A percentile compares a stretch with the other conserved stretches of the same genome.
Conservation (phyloP, 768 basidiomycete species). For the Melanogaster broomeanus region DNA sequence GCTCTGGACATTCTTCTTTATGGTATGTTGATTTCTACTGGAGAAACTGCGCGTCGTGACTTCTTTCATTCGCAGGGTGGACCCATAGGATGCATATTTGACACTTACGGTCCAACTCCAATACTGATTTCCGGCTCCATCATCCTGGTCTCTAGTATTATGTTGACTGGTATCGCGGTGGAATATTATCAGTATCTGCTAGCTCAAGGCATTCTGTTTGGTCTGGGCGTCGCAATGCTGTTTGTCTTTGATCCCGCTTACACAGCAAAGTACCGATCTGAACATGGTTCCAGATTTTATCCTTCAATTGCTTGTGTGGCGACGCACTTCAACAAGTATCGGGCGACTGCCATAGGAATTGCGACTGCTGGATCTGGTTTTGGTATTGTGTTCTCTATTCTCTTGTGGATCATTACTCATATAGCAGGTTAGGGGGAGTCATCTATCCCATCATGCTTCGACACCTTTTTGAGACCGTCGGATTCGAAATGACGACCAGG, state of each 20-base stretch:
- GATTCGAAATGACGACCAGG: slow-evolving; percentile 66
- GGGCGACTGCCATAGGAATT: slow-evolving; percentile 73
- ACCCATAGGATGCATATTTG: slow-evolving; percentile 60
- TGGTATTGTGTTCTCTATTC: slow-evolving; percentile 38
- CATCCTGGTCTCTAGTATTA: slow-evolving; percentile 50
- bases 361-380: slow-evolving; percentile 69
- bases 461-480: slow-evolving; percentile 52
- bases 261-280: slow-evolving; percentile 4
- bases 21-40: slow-evolving; percentile 41
- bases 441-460: slow-evolving; percentile 68
- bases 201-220: slow-evolving; percentile 65
- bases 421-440: slow-evolving; percentile 53
- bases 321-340: slow-evolving; percentile 62
- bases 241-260: slow-evolving; percentile 34
- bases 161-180: slow-evolving; percentile 59
- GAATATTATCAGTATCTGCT: slow-evolving; percentile 63
- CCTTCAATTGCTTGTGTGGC: slow-evolving; percentile 67
- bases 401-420: slow-evolving; percentile 20
- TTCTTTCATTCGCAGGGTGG: slow-evolving; percentile 48
- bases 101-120: slow-evolving; percentile 56
- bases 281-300: slow-evolving; percentile 55
- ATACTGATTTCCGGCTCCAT: slow-evolving; percentile 55
- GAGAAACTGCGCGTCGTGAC: background rate
- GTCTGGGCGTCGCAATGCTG: slow-evolving; percentile 65
- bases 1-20: slow-evolving; percentile 69